These are phyloP conservation scores for Pseudocercospora eumusae DNA, from an alignment of 2,329 filamentous ascomycete genomes.

Conservation along the genomic window DNA sequence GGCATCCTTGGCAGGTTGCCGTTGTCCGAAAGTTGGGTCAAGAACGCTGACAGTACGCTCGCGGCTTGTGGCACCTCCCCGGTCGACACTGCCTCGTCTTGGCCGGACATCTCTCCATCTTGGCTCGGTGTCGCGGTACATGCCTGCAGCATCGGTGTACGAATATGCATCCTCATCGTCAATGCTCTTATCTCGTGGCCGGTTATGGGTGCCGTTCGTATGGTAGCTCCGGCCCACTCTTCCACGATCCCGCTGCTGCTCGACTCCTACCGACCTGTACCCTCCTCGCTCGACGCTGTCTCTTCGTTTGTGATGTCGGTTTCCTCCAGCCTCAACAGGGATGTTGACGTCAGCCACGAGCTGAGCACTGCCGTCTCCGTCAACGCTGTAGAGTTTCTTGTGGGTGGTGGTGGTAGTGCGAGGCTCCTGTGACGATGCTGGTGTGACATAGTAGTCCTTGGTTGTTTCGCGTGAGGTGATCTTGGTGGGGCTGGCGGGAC, in stretches of 20 bases:
- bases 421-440: slow-evolving; percentile 37
- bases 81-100: slow-evolving; percentile 50
- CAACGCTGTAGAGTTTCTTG: slow-evolving; percentile 54
- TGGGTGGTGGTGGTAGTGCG: slow-evolving; percentile 41
- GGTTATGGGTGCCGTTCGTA: slow-evolving; percentile 30
- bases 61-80: slow-evolving; percentile 39
- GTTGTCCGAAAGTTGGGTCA: slow-evolving; percentile 36
- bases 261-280: slow-evolving; percentile 28
- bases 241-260: slow-evolving; percentile 32
- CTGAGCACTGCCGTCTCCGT: slow-evolving; percentile 46
- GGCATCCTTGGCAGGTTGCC: slow-evolving; percentile 40
- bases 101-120: slow-evolving; percentile 45
- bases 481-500: slow-evolving; percentile 48
- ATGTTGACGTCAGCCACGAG: slow-evolving; percentile 44
- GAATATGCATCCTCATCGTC: slow-evolving; percentile 51
- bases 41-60: slow-evolving; percentile 51
- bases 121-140: slow-evolving; percentile 55
- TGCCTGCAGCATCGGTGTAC: slow-evolving; percentile 53
- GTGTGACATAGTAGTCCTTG: slow-evolving; percentile 45
- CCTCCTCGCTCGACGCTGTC: slow-evolving; percentile 38
- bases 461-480: slow-evolving; percentile 38
- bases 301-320: slow-evolving; percentile 41
- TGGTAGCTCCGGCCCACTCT: slow-evolving; percentile 36
- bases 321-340: slow-evolving; percentile 43
- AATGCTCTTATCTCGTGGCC: slow-evolving; percentile 34